phyloP scores from a whole-genome alignment of 2,329 filamentous ascomycete genomes.

The Colletotrichum filicis region DNA sequence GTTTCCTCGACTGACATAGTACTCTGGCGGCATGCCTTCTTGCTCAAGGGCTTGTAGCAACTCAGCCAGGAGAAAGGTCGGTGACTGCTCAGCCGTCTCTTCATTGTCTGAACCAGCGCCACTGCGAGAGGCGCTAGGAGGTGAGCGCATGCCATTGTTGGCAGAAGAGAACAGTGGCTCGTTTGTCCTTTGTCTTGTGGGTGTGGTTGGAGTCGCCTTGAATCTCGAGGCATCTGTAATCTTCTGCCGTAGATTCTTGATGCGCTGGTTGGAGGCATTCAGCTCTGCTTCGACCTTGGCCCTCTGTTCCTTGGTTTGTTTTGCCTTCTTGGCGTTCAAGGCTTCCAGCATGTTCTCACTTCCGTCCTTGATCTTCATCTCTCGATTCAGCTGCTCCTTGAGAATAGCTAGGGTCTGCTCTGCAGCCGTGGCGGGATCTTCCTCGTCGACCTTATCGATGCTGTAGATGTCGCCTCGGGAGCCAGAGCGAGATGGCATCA shows the following conservation, averaged over 20 bases:
- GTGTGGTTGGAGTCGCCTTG: constrained; percentile 59
- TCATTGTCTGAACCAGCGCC: constrained; percentile 72
- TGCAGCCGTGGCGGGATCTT: constrained; percentile 63
- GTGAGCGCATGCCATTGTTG: constrained; percentile 62
- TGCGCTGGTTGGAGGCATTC: constrained; percentile 83
- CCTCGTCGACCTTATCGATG: constrained; percentile 72
- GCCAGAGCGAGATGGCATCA: constrained; percentile 73
- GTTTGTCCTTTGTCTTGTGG: constrained; percentile 61
- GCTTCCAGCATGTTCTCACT: constrained; percentile 98
- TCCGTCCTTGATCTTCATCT: constrained; percentile 97
- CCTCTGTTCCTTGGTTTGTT: constrained; percentile 90
- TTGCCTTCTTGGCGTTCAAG: constrained; percentile 92
- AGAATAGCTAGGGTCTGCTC: constrained; percentile 82
- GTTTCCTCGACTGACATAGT: constrained; percentile 94
- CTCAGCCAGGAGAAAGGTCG: constrained; percentile 90
- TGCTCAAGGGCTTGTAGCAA: constrained; percentile 89
- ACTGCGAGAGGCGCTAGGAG: constrained; percentile 65
- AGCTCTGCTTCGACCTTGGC: constrained; percentile 86
- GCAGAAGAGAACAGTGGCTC: constrained; percentile 56
- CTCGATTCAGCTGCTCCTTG: constrained; percentile 89
- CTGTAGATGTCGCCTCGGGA: constrained; percentile 64
- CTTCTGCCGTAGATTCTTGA: constrained; percentile 68
- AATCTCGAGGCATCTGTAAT: constrained; percentile 69
- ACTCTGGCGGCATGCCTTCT: constrained; percentile 89
- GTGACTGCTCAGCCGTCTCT: constrained; percentile 78